These are phyloP conservation scores for Rhinocladiella mackenziei DNA, from an alignment of 2,329 filamentous ascomycete genomes.

Conservation along the genomic window DNA sequence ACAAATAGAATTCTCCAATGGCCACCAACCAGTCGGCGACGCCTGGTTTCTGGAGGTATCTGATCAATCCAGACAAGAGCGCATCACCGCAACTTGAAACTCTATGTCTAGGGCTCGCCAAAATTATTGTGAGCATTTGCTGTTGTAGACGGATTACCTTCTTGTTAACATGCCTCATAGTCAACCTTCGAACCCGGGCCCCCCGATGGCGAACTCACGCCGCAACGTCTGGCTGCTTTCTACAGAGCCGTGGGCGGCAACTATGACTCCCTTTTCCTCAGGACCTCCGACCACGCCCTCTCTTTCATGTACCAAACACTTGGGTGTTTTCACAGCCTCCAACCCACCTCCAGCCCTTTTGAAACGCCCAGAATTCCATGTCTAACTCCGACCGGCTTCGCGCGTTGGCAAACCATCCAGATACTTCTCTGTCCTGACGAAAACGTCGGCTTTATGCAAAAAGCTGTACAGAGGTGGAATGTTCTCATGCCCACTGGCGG, in stretches of 20 bases:
- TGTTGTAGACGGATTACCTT: no score
- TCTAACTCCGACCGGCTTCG: conserved; percentile 77
- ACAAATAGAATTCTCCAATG: conserved; percentile 8
- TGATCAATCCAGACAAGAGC: conserved; percentile 65
- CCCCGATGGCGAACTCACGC: conserved; percentile 47
- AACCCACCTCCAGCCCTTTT: conserved; percentile 67
- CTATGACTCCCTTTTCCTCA: conserved; percentile 74
- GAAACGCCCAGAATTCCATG: conserved; percentile 74
- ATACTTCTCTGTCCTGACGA: conserved; percentile 81
- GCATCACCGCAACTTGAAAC: conserved; percentile 64
- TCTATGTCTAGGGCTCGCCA: conserved; percentile 64
- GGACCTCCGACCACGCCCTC: conserved; percentile 67
- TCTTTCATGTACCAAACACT: conserved; percentile 90
- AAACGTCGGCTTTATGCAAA: conserved; percentile 78
- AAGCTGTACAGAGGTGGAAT: conserved; percentile 71
- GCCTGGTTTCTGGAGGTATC: conserved; percentile 37
- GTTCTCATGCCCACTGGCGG: conserved; percentile 68
- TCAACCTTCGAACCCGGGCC: conserved; percentile 29
- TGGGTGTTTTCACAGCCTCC: conserved; percentile 83
- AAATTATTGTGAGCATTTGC: conserved; percentile 70
- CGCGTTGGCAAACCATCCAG: conserved; percentile 91
- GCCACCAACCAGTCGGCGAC: conserved; percentile 14
- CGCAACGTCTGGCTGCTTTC: conserved; percentile 69
- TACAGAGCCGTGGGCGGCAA: conserved; percentile 71
- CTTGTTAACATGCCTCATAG: conserved; percentile 18